Evolutionary conservation across 805 yeast genomes (phyloP), one percentile per base, ranked within the genome.

Genomic region (Starmera amethionina): DNA sequence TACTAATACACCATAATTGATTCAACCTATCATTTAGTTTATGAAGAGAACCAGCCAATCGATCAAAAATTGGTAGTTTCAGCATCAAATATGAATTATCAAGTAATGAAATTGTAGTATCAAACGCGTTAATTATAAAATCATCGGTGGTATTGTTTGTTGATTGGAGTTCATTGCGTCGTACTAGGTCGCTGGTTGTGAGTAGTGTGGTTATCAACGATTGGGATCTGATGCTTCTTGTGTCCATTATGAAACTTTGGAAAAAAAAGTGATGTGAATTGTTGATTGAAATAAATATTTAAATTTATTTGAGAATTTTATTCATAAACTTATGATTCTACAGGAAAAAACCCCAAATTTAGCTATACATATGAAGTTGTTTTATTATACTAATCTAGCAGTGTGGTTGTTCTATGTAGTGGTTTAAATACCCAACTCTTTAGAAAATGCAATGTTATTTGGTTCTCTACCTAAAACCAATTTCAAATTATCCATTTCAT

Each of bases 381-480:
- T n/a, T n/a, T n/a, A n/a, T n/a, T n/a, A n/a, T n/a, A n/a, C n/a
- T n/a, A n/a, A n/a, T n/a, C n/a, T n/a, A n/a, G n/a, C 22, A 32
- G 22, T 8, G 15, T 32, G 18, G 8, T 10, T n/a, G n/a, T n/a
- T n/a, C n/a, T n/a, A n/a, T n/a, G n/a, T n/a, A n/a, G n/a, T n/a
- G n/a, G n/a, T n/a, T 22, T 22, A 22, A 7, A 73, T 53, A 13
- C 84, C 83, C 37, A 84, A 58, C 55, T 84, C 94, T 49, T 70
- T 49, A 48, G 84, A 65, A 64, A 86, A 86, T 0, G 94, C 89
- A 29, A 70, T 75, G 36, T 79, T 73, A 50, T 72, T 75, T 38
- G 95, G 94, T 51, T 76, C 72, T 58, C 96, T 75, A 4, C 90
- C 93, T 43, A 86, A 66, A 37, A 84, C 66, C 49, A 78, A 84